phyloP scores from a whole-genome alignment of 805 yeast genomes.

The Candida peoriensis region DNA sequence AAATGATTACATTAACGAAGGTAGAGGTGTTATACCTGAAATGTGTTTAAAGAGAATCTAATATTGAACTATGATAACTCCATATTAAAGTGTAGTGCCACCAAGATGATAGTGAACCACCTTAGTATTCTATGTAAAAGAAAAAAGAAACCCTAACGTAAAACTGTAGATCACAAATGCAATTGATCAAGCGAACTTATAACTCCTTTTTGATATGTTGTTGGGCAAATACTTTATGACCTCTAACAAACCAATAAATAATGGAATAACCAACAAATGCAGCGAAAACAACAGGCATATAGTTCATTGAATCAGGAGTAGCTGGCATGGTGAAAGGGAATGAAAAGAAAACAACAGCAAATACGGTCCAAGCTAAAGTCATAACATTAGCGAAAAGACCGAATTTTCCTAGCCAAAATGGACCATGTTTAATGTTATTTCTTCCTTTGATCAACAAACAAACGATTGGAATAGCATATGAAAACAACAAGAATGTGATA shows the following conservation, averaged over 20 bases:
- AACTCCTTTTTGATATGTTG: conserved; percentile 15
- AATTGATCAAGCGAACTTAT: neutral
- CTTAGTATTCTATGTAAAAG: no score
- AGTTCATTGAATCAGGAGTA: conserved; percentile 56
- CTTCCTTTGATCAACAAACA: conserved; percentile 45
- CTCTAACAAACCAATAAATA: conserved; percentile 46
- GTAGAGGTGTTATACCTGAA: conserved; percentile 37
- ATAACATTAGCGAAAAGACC: conserved; percentile 49
- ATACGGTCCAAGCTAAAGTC: conserved; percentile 49
- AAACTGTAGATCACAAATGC: neutral
- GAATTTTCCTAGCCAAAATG: conserved; percentile 56
- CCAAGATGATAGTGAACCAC: neutral
- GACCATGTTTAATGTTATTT: conserved; percentile 51
- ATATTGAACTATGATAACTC: neutral
- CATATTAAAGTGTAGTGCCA: neutral
- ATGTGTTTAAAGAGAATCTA: conserved; percentile 24
- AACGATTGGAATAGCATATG: conserved; percentile 51
- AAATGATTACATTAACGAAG: conserved; percentile 28
- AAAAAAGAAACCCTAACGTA: no score
- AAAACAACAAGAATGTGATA: conserved; percentile 48
- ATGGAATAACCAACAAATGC: conserved; percentile 39
- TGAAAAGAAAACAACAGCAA: conserved; percentile 54
- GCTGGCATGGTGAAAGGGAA: conserved; percentile 64
- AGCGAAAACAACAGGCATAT: conserved; percentile 52
- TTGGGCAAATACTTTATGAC: conserved; percentile 26